Evolutionary conservation across 768 basidiomycete genomes (phyloP).

Genomic region (Phanerochaete carnosa): DNA sequence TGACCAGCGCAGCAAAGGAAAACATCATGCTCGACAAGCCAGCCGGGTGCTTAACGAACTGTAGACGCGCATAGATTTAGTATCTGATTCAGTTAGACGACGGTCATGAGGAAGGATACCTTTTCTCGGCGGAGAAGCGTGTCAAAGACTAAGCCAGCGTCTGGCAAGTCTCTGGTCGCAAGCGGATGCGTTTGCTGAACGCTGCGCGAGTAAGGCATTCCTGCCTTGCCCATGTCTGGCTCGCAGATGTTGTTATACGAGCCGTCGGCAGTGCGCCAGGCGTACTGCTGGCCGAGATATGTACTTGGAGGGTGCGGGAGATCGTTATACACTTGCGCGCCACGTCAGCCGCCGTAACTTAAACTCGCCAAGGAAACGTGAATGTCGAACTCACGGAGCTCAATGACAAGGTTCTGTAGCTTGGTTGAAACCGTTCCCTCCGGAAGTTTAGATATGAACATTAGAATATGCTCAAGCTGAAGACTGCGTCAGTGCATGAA

Average conservation of each 20-base stretch:
- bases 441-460: constrained; percentile 57
- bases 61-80: constrained; percentile 7
- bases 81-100: not conserved
- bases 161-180: constrained; percentile 67
- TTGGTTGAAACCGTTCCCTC: constrained; percentile 41
- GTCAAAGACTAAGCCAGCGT: constrained; percentile 79
- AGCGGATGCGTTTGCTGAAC: constrained; percentile 69
- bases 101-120: constrained; percentile 29
- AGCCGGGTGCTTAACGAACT: constrained; percentile 76
- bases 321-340: constrained; percentile 68
- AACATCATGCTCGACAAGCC: constrained; percentile 82
- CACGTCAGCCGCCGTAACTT: not conserved
- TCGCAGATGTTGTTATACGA: constrained; percentile 66
- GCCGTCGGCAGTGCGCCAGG: constrained; percentile 76
- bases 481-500: not conserved
- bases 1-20: constrained; percentile 77
- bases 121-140: constrained; percentile 70
- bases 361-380: not conserved
- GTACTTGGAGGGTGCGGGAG: constrained; percentile 77
- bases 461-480: constrained; percentile 71
- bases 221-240: constrained; percentile 76
- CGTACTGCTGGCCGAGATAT: constrained; percentile 55
- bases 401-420: constrained; percentile 37
- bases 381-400: constrained; percentile 46
- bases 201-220: constrained; percentile 77